These are phyloP conservation scores for Diaporthe caulivora DNA, from an alignment of 2,329 filamentous ascomycete genomes.

Conservation along the genomic window DNA sequence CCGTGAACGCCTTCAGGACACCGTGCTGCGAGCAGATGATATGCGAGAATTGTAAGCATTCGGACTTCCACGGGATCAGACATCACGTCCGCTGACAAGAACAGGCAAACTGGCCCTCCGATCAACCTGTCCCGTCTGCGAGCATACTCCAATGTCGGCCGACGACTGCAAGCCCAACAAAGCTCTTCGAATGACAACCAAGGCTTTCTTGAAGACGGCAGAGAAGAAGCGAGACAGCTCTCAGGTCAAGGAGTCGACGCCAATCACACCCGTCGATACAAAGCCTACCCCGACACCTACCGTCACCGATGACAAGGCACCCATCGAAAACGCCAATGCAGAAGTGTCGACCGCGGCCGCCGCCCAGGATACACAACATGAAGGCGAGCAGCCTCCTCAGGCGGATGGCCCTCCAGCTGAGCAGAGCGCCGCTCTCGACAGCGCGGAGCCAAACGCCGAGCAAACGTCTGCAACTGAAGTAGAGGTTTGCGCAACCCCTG, in stretches of 20 bases:
- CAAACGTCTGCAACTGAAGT: constrained; percentile 32
- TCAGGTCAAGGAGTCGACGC: constrained; percentile 63
- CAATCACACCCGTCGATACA: constrained; percentile 56
- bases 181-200: constrained; percentile 89
- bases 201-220: constrained; percentile 89
- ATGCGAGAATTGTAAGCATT: constrained; percentile 81
- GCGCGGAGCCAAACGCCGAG: constrained; percentile 22
- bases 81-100: constrained; percentile 39
- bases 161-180: constrained; percentile 92
- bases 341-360: constrained; percentile 11
- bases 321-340: constrained; percentile 7
- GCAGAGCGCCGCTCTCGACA: constrained; percentile 30
- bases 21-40: constrained; percentile 97
- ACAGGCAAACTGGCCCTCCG: constrained; percentile 81
- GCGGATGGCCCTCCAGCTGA: constrained; percentile 3
- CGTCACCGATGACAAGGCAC: constrained; percentile 35
- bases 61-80: neutral
- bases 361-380: constrained; percentile 11
- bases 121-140: constrained; percentile 90
- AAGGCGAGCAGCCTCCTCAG: constrained; percentile 23
- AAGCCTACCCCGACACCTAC: constrained; percentile 49
- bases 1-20: constrained; percentile 89
- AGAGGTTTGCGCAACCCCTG: constrained; percentile 32
- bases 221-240: constrained; percentile 87
- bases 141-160: constrained; percentile 87